A percentile compares a stretch with the other conserved stretches of the same genome.
These are phyloP conservation scores for grape (Vitis vinifera) DNA, from an alignment of 164 flowering plant species.

Conservation along the genomic window ASM3070453v1 NC_081822.1:35937001-35937500, in stretches of 20 bases:
- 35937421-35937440: constrained; percentile 56
- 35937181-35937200: constrained; percentile 87
- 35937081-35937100: constrained; percentile 84
- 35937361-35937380: background rate
- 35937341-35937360: no score
- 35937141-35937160: constrained; percentile 44
- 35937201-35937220: constrained; percentile 76
- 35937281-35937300: constrained; percentile 79
- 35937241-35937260: constrained; percentile 98
- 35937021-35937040: background rate
- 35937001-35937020: no score
- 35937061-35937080: constrained; percentile 57
- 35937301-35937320: constrained; percentile 71
- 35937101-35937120: constrained; percentile 91
- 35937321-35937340: constrained; percentile 59
- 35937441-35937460: constrained; percentile 57
- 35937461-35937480: constrained; percentile 74
- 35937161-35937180: constrained; percentile 65
- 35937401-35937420: background rate
- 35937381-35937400: background rate
- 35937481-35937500: constrained; percentile 78
- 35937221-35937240: constrained; percentile 96
- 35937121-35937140: constrained; percentile 67
- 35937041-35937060: constrained; percentile 62
- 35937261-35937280: constrained; percentile 87